Evolutionary conservation across 768 basidiomycete genomes (phyloP), one percentile per base, ranked within the genome.

Genomic region (Russula compacta): DNA sequence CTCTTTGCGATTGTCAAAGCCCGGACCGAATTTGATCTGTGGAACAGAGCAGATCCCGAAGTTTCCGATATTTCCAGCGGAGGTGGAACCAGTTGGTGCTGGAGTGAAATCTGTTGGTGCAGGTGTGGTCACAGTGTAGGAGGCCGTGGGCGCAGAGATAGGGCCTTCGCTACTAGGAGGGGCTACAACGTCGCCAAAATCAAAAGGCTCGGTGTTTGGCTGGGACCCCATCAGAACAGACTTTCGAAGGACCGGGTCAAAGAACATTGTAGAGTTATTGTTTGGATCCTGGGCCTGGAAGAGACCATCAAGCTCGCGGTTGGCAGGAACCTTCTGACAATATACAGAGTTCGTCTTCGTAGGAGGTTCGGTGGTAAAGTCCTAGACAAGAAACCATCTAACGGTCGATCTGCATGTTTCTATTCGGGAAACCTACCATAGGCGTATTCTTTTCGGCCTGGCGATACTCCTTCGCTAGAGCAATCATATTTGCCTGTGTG

Each of bases 361-460:
- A 12, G 79, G 77, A 5, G 83, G 80, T 65, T 81, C 79, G 2
- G 74, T 77, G 10, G 74, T 75, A 69, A 82, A 82, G 66, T 83
- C 81, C 79, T 82, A 53, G 15, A 1, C 43, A 35, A 6, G 33
- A 48, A 17, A 29, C 8, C 15, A 12, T 8, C 33, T 12, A 19
- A 15, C 47, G 17, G 19, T n/a, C 57, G 42, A 32, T n/a, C 47
- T 32, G 48, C 17, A 35, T 6, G 54, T 19, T 12, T 33, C 19
- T 54, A 19, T 8, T 48, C 19, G 39, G 29, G 44, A 44, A 38
- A 40, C 57, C 55, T 65, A 80, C 81, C 42, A 81, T 81, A 66
- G 80, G 80, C 1, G 82, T 82, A 69, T 84, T 83, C 74, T 82
- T 84, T 73, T 83, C 83, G 0, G 69, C 75, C 64, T 81, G 78